Conservation (phyloP, 2,329 filamentous ascomycete species). For the Hypoxylon sp. region DNA sequence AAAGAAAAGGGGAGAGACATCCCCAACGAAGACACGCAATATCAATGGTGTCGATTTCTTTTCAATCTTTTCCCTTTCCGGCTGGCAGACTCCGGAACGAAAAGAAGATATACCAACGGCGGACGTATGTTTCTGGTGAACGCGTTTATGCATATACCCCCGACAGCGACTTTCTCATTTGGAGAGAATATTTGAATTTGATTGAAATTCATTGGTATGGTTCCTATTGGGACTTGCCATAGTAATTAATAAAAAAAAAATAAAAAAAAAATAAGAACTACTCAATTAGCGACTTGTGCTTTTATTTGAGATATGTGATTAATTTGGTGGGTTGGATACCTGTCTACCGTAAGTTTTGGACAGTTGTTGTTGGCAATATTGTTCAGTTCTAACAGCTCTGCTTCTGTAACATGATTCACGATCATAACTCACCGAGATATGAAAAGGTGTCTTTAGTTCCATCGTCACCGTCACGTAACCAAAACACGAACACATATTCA, state of each 20-base stretch:
- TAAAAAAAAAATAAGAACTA: background rate
- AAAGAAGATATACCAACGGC: conserved; percentile 28
- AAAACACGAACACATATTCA: conserved; percentile 1
- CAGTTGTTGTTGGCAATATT: too few species aligned
- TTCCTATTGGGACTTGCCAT: background rate
- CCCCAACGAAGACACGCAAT: conserved; percentile 24
- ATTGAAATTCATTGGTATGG: conserved; percentile 11
- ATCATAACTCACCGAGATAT: too few species aligned
- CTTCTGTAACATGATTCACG: background rate
- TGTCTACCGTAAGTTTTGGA: too few species aligned
- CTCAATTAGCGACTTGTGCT: background rate
- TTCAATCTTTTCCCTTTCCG: conserved; percentile 19
- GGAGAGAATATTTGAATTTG: conserved; percentile 15
- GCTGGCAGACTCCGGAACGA: conserved; percentile 49
- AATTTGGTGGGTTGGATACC: background rate
- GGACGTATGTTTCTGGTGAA: conserved; percentile 62
- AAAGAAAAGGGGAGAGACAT: conserved; percentile 17
- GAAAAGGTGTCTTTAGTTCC: background rate
- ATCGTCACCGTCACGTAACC: conserved; percentile 17
- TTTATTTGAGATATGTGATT: conserved; percentile 2
- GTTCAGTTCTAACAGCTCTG: background rate
- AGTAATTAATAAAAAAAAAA: background rate
- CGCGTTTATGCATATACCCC: conserved; percentile 55
- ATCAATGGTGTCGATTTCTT: conserved; percentile 15
- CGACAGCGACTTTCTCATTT: conserved; percentile 39